Conservation (phyloP, 2,329 filamentous ascomycete genomes). For the Dactylellina haptotyla region DNA sequence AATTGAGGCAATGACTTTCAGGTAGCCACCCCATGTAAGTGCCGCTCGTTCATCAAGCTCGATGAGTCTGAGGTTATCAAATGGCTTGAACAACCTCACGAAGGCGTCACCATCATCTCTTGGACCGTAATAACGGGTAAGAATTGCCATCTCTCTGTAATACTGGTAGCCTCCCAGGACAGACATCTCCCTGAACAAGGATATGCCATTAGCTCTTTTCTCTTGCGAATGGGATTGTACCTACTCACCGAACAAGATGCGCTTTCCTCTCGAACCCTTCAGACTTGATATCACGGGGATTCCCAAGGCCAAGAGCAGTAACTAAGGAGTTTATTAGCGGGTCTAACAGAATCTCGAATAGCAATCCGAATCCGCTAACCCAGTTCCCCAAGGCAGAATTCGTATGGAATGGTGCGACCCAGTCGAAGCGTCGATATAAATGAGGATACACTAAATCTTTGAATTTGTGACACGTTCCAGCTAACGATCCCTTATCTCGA, state of each 20-base stretch:
- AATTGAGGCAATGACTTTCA: slow-evolving; percentile 25
- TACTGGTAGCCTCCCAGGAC: slow-evolving; percentile 38
- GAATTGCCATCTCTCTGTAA: slow-evolving; percentile 39
- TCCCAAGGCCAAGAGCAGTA: background rate
- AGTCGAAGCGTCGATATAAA: slow-evolving; percentile 38
- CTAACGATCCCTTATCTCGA: slow-evolving; percentile 26
- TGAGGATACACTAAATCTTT: slow-evolving; percentile 17
- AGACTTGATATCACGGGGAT: slow-evolving; percentile 12
- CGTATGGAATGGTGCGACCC: slow-evolving; percentile 26
- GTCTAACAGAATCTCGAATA: slow-evolving; percentile 26
- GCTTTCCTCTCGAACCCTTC: slow-evolving; percentile 18
- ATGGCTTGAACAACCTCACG: slow-evolving; percentile 25
- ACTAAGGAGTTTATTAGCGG: slow-evolving; percentile 18
- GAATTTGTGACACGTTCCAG: slow-evolving; percentile 23
- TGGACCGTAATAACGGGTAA: slow-evolving; percentile 33
- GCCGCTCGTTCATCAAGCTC: slow-evolving; percentile 37
- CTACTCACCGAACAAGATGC: slow-evolving; percentile 21
- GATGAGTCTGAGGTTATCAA: slow-evolving; percentile 20
- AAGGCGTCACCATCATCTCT: slow-evolving; percentile 11
- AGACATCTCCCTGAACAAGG: slow-evolving; percentile 23
- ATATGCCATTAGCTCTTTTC: background rate
- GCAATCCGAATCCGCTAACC: slow-evolving; percentile 8
- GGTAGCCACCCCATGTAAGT: slow-evolving; percentile 30
- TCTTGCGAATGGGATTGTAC: background rate
- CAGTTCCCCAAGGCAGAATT: slow-evolving; percentile 3